A percentile compares a stretch with the other conserved stretches of the same genome.
phyloP scores from a whole-genome alignment of 805 yeast genomes.

The Lipomyces spencermartinsiae region DNA sequence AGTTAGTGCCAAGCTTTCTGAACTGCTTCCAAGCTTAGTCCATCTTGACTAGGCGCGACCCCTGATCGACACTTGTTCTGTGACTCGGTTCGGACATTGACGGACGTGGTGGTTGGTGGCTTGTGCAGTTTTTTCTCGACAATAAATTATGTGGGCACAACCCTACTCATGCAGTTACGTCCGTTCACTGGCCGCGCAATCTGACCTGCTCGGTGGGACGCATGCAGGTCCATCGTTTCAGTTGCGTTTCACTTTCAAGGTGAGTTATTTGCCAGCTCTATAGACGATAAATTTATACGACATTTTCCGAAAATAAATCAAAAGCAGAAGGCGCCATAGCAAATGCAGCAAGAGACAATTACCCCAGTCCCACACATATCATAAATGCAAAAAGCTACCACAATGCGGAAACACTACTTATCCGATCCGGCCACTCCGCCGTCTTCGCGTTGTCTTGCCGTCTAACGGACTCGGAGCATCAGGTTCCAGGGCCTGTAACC shows the following conservation, averaged over 20 bases:
- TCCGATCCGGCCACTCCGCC: slow-evolving; percentile 3
- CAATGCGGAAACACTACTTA: not conserved
- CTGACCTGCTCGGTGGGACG: too few species aligned
- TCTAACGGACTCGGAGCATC: slow-evolving; percentile 21
- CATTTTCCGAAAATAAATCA: too few species aligned
- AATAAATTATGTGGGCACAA: not conserved
- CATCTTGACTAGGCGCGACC: too few species aligned
- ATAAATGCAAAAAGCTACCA: not conserved
- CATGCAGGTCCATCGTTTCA: too few species aligned
- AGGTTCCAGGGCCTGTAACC: slow-evolving; percentile 16
- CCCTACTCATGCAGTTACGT: not conserved
- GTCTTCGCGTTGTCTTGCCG: slow-evolving; percentile 18
- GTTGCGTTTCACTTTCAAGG: not conserved
- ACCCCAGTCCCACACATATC: not conserved
- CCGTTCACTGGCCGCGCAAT: not conserved
- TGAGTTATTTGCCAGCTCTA: not conserved
- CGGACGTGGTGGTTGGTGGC: too few species aligned
- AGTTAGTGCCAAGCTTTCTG: too few species aligned
- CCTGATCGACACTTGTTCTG: too few species aligned
- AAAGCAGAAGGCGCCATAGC: not conserved
- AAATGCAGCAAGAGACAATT: not conserved
- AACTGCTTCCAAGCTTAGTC: too few species aligned
- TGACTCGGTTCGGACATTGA: too few species aligned
- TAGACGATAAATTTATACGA: not conserved
- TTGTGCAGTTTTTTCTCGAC: too few species aligned